These are phyloP conservation scores for Bondarzewia mesenterica DNA, from an alignment of 1,284 basidiomycete species.

Conservation along the genomic window DNA sequence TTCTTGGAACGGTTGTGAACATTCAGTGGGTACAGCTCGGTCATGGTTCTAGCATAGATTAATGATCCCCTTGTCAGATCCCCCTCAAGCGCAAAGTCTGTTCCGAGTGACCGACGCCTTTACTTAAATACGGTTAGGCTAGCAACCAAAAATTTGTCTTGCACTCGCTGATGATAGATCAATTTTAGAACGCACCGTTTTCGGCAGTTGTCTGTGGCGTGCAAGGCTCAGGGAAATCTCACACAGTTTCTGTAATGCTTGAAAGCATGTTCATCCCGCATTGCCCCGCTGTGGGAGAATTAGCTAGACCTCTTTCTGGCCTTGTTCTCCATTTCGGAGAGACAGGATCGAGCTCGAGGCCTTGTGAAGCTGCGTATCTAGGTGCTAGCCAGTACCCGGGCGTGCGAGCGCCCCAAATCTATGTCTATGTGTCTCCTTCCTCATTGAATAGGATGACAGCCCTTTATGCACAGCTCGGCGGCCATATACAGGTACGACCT, in stretches of 20 bases:
- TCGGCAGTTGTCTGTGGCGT: slow-evolving; percentile 26
- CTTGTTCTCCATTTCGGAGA: slow-evolving; percentile 66
- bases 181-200: slow-evolving; percentile 26
- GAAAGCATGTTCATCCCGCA: slow-evolving; percentile 58
- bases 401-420: slow-evolving; percentile 38
- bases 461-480: slow-evolving; percentile 46
- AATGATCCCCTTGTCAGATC: not conserved
- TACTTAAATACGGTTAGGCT: slow-evolving; percentile 52
- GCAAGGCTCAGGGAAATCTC: slow-evolving; percentile 61
- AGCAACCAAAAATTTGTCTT: not conserved
- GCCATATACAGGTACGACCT: slow-evolving; percentile 41
- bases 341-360: slow-evolving; percentile 44
- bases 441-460: slow-evolving; percentile 51
- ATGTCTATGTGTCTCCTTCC: slow-evolving; percentile 55
- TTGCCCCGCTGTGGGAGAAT: slow-evolving; percentile 36
- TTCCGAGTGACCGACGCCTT: slow-evolving; percentile 18
- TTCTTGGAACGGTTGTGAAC: slow-evolving; percentile 32
- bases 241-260: slow-evolving; percentile 55
- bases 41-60: too few relatives aligned
- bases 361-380: slow-evolving; percentile 60
- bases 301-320: slow-evolving; percentile 47
- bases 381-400: slow-evolving; percentile 29
- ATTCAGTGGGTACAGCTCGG: too few relatives aligned
- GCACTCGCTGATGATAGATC: not conserved
- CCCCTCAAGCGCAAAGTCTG: not conserved